phyloP scores from a whole-genome alignment of 2,329 filamentous ascomycete genomes.

The Sporothrix sp. region DNA sequence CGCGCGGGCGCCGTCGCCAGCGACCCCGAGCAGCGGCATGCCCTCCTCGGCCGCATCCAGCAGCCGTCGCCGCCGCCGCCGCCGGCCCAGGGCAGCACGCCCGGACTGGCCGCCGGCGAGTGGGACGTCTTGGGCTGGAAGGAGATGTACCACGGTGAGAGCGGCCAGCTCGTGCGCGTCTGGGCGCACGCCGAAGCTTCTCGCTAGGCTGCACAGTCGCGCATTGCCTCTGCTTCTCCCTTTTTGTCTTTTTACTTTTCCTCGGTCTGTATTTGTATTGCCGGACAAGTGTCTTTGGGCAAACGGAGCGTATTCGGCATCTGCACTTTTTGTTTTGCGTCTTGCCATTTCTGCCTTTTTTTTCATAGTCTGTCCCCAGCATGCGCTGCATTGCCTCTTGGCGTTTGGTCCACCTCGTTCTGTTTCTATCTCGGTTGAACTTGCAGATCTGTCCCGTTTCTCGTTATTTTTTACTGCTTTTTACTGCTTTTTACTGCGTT shows the following conservation, averaged over 20 bases:
- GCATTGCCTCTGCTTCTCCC: not conserved
- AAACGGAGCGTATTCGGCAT: not conserved
- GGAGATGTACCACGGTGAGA: constrained; percentile 10
- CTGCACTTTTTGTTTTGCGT: not conserved
- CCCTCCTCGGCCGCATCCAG: constrained; percentile 12
- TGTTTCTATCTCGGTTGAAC: not conserved
- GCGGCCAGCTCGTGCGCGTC: constrained; percentile 5
- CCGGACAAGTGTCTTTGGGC: not conserved
- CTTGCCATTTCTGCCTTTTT: not conserved
- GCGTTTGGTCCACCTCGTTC: constrained; percentile 6
- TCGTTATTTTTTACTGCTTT: not conserved
- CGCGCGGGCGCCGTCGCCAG: not conserved
- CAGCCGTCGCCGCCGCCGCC: constrained; percentile 9
- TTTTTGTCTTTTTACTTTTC: not conserved
- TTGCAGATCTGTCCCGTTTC: not conserved
- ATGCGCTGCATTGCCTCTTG: constrained; percentile 13
- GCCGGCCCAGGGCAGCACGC: constrained; percentile 4
- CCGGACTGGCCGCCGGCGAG: constrained; percentile 7
- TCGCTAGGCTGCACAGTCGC: constrained; percentile 5
- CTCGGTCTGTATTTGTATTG: not conserved
- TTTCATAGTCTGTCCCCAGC: not conserved
- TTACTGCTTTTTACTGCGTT: not conserved
- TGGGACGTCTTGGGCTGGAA: constrained; percentile 20
- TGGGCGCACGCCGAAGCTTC: constrained; percentile 10
- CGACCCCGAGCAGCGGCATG: constrained; percentile 5